Evolutionary conservation across 1,139 yeast species (phyloP), one percentile per base, ranked within the genome.

Genomic region (Hansenula lynferdii): DNA sequence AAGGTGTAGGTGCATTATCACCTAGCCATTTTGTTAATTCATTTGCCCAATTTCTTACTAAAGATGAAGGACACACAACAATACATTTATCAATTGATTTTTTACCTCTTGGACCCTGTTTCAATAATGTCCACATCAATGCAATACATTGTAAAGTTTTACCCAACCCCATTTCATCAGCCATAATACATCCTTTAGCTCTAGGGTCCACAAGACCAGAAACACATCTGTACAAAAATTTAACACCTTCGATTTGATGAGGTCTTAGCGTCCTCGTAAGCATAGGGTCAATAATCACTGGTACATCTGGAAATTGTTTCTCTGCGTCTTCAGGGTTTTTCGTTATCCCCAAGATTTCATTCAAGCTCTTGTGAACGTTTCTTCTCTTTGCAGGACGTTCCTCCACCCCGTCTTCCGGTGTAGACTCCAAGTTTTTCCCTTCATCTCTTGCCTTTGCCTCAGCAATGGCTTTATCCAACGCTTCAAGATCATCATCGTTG

Each of bases 121-220:
- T 78, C 34, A 92, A 68, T 38, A 92, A 61, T 0, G 98, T 92
- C 98, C 98, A 92, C 86, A 92, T 75, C 31, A 92, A 69, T 0
- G 97, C 73, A 34, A 92, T 73, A 59, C 98, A 94, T 60, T 92
- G 99, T 31, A 92, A 69, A 0, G 99, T 92, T 58, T 92, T 92
- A 20, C 98, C 98, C 33, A 92, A 70, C 3, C 98, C 98, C 98
- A 92, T 92, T 64, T 89, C 99, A 65, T 92, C 99, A 0, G 99
- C 99, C 98, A 92, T 92, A 39, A 92, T 94, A 58, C 98, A 92
- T 1, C 99, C 99, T 56, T 83, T 80, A 0, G 97, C 97, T 31
- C 80, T 71, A 2, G 89, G 77, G 54, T 89, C 95, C 21, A 87
- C 73, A 32, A 90, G 64, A 0, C 99, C 98, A 0, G 97, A 75